These are phyloP conservation scores for sweet orange (Citrus sinensis) DNA, from an alignment of 345 rosid species.

Conservation along the genomic window DNA sequence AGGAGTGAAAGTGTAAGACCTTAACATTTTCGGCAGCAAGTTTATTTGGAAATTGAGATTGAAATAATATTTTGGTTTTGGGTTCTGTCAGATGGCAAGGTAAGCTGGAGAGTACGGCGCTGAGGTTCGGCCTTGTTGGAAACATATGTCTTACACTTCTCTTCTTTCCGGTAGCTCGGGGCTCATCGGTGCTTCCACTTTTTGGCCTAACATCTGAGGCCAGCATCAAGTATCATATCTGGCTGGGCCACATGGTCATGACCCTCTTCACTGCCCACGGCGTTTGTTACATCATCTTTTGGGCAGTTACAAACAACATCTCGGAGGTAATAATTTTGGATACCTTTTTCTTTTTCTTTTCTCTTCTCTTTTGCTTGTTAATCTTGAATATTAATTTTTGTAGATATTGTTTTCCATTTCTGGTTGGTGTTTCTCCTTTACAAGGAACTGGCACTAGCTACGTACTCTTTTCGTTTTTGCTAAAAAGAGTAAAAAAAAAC, in stretches of 20 bases:
- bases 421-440: background rate
- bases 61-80: no score
- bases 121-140: slow-evolving; percentile 55
- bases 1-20: slow-evolving; percentile 46
- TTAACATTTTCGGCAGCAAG: background rate
- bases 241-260: slow-evolving; percentile 83
- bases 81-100: slow-evolving; percentile 53
- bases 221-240: slow-evolving; percentile 87
- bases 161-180: slow-evolving; percentile 82
- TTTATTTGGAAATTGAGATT: no score
- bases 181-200: slow-evolving; percentile 61
- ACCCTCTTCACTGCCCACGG: slow-evolving; percentile 64
- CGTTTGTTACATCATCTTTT: slow-evolving; percentile 41
- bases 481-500: no score
- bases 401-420: background rate
- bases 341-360: background rate
- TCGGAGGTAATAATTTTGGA: slow-evolving; percentile 39
- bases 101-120: slow-evolving; percentile 31
- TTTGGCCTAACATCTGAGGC: slow-evolving; percentile 76
- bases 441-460: background rate
- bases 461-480: no score
- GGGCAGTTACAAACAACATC: slow-evolving; percentile 33
- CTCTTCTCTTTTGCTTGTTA: no score
- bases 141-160: slow-evolving; percentile 59
- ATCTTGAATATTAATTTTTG: background rate